Conservation (phyloP, 345 rosid species). For the Salix exigua region DNA sequence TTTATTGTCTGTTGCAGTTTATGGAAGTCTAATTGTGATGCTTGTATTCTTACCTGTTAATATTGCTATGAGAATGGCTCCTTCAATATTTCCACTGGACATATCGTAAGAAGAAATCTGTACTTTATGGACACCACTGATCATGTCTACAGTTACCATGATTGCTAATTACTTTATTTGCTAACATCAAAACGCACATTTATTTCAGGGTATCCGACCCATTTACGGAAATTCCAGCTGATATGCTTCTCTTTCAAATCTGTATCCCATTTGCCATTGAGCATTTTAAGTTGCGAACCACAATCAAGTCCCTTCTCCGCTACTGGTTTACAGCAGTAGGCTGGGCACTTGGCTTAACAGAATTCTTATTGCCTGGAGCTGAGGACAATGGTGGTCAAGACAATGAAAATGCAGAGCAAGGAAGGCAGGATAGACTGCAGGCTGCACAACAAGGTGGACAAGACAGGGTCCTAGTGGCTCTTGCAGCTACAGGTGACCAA, state of each 20-base stretch:
- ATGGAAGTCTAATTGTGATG: slow-evolving; percentile 97
- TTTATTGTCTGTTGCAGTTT: slow-evolving; percentile 86
- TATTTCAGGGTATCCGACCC: slow-evolving; percentile 89
- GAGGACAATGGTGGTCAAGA: slow-evolving; percentile 77
- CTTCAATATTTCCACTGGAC: slow-evolving; percentile 88
- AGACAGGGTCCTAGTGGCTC: slow-evolving; percentile 56
- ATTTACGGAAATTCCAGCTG: slow-evolving; percentile 96
- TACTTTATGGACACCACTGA: neutral
- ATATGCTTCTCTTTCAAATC: slow-evolving; percentile 95
- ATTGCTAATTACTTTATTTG: slow-evolving; percentile 9
- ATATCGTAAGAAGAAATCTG: slow-evolving; percentile 59
- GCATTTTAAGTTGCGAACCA: slow-evolving; percentile 84
- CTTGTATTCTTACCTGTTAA: slow-evolving; percentile 95
- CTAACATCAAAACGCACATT: slow-evolving; percentile 4
- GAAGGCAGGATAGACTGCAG: slow-evolving; percentile 66
- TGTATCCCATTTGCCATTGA: slow-evolving; percentile 96
- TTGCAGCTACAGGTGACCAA: slow-evolving; percentile 48
- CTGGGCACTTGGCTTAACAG: slow-evolving; percentile 86
- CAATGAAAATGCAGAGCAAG: slow-evolving; percentile 66
- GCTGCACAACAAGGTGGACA: slow-evolving; percentile 53
- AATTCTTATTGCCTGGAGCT: slow-evolving; percentile 76
- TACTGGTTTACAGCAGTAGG: slow-evolving; percentile 93
- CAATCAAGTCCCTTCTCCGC: slow-evolving; percentile 81
- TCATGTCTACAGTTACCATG: neutral
- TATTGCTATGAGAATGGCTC: slow-evolving; percentile 88